phyloP scores from a whole-genome alignment of 345 rosid species.

The Eucalyptus camaldulensis region DNA sequence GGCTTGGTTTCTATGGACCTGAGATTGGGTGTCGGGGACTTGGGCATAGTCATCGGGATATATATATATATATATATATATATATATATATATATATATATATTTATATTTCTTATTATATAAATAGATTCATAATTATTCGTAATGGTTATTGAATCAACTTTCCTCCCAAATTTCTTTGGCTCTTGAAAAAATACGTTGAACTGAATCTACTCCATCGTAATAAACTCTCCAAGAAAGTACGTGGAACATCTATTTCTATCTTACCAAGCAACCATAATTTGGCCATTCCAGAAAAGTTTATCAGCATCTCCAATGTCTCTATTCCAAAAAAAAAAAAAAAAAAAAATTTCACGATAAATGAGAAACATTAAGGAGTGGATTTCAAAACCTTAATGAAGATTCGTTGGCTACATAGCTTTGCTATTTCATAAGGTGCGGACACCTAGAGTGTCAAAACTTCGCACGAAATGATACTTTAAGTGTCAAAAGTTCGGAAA shows the following conservation, averaged over 20 bases:
- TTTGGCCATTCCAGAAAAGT: background rate
- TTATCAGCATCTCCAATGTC: background rate
- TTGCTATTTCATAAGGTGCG: no score
- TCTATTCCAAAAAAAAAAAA: background rate
- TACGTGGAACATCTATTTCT: background rate
- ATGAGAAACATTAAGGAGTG: background rate
- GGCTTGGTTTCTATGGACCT: no score
- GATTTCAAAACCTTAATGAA: background rate
- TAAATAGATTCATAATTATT: background rate
- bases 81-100: no score
- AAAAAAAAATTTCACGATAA: background rate
- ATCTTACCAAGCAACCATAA: background rate
- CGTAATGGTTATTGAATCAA: background rate
- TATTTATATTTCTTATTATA: background rate
- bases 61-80: no score
- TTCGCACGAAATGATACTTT: accelerated
- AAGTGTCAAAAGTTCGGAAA: no score
- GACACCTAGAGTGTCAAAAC: no score
- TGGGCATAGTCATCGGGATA: accelerated
- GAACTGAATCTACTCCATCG: background rate
- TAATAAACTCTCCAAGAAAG: background rate
- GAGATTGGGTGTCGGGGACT: background rate
- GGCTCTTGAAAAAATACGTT: background rate
- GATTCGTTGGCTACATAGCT: no score
- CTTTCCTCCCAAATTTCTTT: background rate